phyloP scores from a whole-genome alignment of 805 yeast genomes.

The Candida broadrunensis region DNA sequence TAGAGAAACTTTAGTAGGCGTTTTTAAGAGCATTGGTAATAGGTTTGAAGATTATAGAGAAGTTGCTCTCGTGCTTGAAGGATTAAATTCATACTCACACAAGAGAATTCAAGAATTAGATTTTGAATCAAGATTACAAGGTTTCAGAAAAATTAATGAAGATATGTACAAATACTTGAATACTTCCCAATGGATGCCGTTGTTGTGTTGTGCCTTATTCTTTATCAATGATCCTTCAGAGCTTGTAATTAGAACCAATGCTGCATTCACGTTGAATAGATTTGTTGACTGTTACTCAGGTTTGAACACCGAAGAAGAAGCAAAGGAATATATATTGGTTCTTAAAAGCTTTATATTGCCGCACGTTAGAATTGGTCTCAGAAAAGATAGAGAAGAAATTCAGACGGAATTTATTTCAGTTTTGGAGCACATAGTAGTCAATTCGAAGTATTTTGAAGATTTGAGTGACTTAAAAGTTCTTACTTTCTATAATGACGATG shows the following conservation, averaged over 20 bases:
- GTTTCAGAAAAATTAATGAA: constrained; percentile 67
- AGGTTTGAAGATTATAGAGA: constrained; percentile 41
- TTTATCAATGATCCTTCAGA: constrained; percentile 78
- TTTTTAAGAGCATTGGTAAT: constrained; percentile 58
- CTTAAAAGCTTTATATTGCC: constrained; percentile 62
- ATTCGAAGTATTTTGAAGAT: constrained; percentile 43
- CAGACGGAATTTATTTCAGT: constrained; percentile 71
- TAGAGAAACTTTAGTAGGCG: constrained; percentile 57
- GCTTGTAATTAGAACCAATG: constrained; percentile 74
- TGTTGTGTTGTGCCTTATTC: constrained; percentile 64
- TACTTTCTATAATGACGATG: constrained; percentile 65
- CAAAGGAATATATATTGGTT: constrained; percentile 29
- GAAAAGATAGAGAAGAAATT: constrained; percentile 54
- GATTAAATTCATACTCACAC: constrained; percentile 66
- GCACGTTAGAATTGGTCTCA: constrained; percentile 61
- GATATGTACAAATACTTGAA: constrained; percentile 40
- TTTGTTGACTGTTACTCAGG: constrained; percentile 57
- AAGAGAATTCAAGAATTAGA: constrained; percentile 71
- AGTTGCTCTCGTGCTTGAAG: constrained; percentile 54
- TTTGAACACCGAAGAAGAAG: constrained; percentile 18
- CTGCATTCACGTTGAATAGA: constrained; percentile 59
- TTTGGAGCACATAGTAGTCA: constrained; percentile 58
- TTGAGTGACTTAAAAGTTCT: constrained; percentile 66
- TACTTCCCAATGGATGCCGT: constrained; percentile 72
- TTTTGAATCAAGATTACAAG: constrained; percentile 68